A percentile compares a stretch with the other conserved stretches of the same genome.
Evolutionary conservation across 352 stramenopile species (phyloP).

Genomic region (Pythium pyrilobum): DNA sequence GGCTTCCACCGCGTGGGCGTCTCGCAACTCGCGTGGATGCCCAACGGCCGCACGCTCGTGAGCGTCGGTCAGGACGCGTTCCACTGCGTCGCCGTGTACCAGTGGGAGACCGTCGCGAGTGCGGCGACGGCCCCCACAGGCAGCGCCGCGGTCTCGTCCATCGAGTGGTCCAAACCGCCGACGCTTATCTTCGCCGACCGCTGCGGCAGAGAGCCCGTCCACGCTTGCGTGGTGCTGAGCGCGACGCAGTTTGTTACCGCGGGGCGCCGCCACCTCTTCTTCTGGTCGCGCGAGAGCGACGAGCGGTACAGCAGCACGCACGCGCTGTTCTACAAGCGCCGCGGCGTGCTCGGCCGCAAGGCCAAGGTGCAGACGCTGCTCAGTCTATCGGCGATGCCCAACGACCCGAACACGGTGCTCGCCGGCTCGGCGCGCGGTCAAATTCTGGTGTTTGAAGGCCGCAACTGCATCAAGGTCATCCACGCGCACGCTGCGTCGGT

Average conservation of each 20-base stretch:
- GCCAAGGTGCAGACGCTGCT: conserved; percentile 65
- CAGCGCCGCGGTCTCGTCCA: conserved; percentile 2
- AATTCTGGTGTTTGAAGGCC: conserved; percentile 75
- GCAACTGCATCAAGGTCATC: conserved; percentile 65
- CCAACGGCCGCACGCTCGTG: conserved; percentile 60
- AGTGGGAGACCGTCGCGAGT: conserved; percentile 48
- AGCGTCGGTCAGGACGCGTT: conserved; percentile 62
- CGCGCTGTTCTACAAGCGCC: conserved; percentile 41
- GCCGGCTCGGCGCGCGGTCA: conserved; percentile 69
- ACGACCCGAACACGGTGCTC: conserved; percentile 45
- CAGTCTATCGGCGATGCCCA: conserved; percentile 40
- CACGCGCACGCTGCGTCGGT: conserved; percentile 60
- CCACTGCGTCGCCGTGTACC: conserved; percentile 72
- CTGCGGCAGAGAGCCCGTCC: conserved; percentile 42
- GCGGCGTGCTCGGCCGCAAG: conserved; percentile 60
- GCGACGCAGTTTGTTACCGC: conserved; percentile 64
- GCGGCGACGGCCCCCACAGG: not conserved
- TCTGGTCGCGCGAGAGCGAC: conserved; percentile 64
- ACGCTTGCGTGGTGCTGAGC: conserved; percentile 29
- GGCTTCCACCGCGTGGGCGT: conserved; percentile 66
- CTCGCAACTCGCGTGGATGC: conserved; percentile 65
- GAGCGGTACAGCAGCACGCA: conserved; percentile 42
- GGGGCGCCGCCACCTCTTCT: conserved; percentile 60
- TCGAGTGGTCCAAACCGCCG: conserved; percentile 52
- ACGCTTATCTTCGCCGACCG: conserved; percentile 52